Evolutionary conservation across 306 rosid genomes (phyloP).

Genomic region (Dalbergia cochinchinensis): DNA sequence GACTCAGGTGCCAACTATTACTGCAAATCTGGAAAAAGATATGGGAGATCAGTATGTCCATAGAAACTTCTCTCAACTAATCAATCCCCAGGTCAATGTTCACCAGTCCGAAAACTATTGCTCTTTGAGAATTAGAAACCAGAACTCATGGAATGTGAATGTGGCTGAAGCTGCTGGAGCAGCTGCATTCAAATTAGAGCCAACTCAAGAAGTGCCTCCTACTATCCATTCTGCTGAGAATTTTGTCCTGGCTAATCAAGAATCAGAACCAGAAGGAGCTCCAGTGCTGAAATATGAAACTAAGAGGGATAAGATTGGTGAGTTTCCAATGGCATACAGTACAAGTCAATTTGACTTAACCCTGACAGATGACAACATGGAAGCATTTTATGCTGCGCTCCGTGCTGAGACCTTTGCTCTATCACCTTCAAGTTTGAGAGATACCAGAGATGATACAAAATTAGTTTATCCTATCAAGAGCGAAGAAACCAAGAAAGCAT

Average conservation of each 20-base stretch:
- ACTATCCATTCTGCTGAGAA: slow-evolving; percentile 2
- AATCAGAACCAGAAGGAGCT: neutral
- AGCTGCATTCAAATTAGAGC: neutral
- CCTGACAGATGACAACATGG: slow-evolving; percentile 41
- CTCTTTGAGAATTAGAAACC: neutral
- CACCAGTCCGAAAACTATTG: neutral
- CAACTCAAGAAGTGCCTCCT: slow-evolving; percentile 5
- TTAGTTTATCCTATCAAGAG: slow-evolving; percentile 28
- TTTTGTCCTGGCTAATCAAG: neutral
- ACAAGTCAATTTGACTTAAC: neutral
- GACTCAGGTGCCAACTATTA: slow-evolving; percentile 7
- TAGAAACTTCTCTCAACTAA: neutral
- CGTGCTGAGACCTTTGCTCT: slow-evolving; percentile 42
- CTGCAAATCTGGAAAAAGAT: neutral
- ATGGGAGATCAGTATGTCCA: neutral
- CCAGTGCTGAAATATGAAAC: neutral
- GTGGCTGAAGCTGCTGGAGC: neutral
- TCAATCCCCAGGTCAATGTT: slow-evolving; percentile 10
- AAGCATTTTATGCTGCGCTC: slow-evolving; percentile 50
- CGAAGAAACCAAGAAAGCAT: slow-evolving; percentile 54
- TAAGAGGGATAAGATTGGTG: neutral
- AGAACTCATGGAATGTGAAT: slow-evolving; percentile 22
- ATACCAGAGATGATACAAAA: neutral
- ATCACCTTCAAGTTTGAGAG: slow-evolving; percentile 9
- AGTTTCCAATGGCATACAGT: slow-evolving; percentile 14